Evolutionary conservation across 2,329 filamentous ascomycete genomes (phyloP).

Genomic region (Metarhizium guizhouense): DNA sequence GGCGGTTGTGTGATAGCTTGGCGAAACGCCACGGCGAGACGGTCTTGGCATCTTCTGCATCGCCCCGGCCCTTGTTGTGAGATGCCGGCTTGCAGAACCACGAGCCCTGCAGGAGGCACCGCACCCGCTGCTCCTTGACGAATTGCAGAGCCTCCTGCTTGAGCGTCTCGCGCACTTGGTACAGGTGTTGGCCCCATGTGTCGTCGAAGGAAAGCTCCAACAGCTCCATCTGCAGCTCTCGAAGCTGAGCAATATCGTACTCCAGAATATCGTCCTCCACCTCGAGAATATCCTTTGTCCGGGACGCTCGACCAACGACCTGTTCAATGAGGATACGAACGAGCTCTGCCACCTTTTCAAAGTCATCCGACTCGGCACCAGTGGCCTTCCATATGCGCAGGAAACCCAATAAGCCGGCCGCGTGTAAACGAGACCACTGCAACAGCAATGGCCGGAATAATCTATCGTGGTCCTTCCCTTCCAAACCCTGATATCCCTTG

Average conservation of each 20-base stretch:
- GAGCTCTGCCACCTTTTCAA: constrained; percentile 87
- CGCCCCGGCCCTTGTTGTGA: constrained; percentile 23
- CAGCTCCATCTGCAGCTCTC: constrained; percentile 88
- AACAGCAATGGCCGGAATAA: constrained; percentile 80
- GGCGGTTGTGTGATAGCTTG: constrained; percentile 80
- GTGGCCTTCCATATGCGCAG: constrained; percentile 90
- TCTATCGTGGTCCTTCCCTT: constrained; percentile 73
- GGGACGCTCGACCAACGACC: constrained; percentile 71
- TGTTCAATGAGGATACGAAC: constrained; percentile 85
- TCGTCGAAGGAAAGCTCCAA: constrained; percentile 88
- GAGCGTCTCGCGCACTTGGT: constrained; percentile 83
- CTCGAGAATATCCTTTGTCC: constrained; percentile 76
- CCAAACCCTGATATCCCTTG: constrained; percentile 65
- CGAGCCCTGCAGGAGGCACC: constrained; percentile 77
- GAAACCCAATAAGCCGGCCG: constrained; percentile 76
- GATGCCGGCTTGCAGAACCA: constrained; percentile 63
- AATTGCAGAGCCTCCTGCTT: constrained; percentile 90
- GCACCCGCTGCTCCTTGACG: constrained; percentile 90
- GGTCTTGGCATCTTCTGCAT: constrained; percentile 25
- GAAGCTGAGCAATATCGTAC: constrained; percentile 69
- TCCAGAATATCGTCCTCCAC: constrained; percentile 83
- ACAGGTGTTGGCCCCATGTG: constrained; percentile 84
- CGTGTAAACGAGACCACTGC: constrained; percentile 89
- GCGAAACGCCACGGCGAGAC: constrained; percentile 69
- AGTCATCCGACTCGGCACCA: constrained; percentile 75